Conservation (phyloP, 257 asterid species). For the Haberlea rhodopensis region DNA sequence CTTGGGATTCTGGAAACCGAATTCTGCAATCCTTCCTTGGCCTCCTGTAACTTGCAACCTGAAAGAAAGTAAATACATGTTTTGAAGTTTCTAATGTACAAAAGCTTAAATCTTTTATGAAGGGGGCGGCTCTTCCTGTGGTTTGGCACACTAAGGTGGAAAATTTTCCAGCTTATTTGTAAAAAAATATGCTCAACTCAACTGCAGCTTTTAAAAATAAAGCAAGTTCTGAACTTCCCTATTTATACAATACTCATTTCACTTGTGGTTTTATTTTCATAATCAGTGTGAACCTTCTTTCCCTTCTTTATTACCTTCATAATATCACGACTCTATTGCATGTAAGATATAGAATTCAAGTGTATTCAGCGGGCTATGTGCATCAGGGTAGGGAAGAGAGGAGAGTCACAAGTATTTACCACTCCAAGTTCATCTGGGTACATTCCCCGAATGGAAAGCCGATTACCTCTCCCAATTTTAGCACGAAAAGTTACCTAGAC, state of each 20-base stretch:
- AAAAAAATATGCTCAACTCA: slow-evolving; percentile 1
- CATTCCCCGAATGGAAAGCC: slow-evolving; percentile 62
- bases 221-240: background rate
- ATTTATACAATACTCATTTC: background rate
- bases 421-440: slow-evolving; percentile 92
- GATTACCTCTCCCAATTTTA: slow-evolving; percentile 68
- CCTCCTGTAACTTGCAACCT: slow-evolving; percentile 88
- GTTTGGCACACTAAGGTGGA: background rate
- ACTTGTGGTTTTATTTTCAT: background rate
- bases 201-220: background rate
- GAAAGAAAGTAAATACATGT: slow-evolving; percentile 25
- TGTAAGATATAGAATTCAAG: background rate
- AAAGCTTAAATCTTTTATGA: background rate
- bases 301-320: background rate
- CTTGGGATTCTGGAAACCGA: slow-evolving; percentile 74
- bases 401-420: slow-evolving; percentile 40
- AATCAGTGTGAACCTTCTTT: background rate
- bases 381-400: slow-evolving; percentile 6
- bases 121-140: background rate
- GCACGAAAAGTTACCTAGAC: slow-evolving; percentile 90
- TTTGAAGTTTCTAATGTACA: slow-evolving; percentile 1
- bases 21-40: slow-evolving; percentile 93
- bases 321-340: background rate
- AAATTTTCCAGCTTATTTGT: background rate
- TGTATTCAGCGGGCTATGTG: background rate